Percentiles rank a stretch among this genome's conserved stretches.
Conservation (phyloP, 495 filamentous ascomycete genomes). For the Aspergillus cavernicola region DNA sequence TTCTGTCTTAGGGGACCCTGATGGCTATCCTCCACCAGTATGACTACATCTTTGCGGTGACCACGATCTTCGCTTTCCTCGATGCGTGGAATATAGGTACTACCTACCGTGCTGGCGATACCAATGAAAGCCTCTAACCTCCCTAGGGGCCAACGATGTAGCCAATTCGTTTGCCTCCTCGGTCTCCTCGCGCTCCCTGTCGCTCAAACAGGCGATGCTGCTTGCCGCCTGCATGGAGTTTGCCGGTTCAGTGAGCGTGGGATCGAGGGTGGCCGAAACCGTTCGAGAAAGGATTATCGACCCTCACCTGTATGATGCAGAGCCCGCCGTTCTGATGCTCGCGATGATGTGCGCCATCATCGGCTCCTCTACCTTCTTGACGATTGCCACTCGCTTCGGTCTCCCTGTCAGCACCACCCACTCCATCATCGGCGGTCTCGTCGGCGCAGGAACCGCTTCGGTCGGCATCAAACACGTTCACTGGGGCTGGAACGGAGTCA, state of each 20-base stretch:
- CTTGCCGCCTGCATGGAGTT: constrained; percentile 12
- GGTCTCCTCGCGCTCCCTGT: constrained; percentile 8
- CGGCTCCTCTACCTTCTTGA: constrained; percentile 6
- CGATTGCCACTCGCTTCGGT: constrained; percentile 4
- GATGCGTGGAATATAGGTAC: constrained; percentile 12
- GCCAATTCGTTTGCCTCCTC: constrained; percentile 10
- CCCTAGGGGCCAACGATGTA: constrained; percentile 9
- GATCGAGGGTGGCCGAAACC: constrained; percentile 8
- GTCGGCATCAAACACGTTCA: constrained; percentile 3
- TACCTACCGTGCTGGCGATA: too few species aligned
- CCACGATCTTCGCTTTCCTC: constrained; percentile 5
- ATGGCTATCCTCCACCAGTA: constrained; percentile 9
- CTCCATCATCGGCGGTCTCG: constrained; percentile 8
- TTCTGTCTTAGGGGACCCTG: too few species aligned
- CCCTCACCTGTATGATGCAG: constrained; percentile 7
- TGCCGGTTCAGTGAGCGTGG: constrained; percentile 1
- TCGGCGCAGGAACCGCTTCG: constrained; percentile 4
- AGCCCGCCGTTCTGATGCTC: constrained; percentile 6
- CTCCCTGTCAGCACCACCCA: constrained; percentile 7
- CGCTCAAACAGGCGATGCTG: constrained; percentile 9
- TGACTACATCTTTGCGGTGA: constrained; percentile 12
- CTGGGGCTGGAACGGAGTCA: constrained; percentile 9
- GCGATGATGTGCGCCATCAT: constrained; percentile 13
- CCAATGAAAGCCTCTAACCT: neutral
- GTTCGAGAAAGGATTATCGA: constrained; percentile 6